Base-by-base conservation (phyloP, 2,329 filamentous ascomycete species). In the Byssoonygena ceratinophila region DNA sequence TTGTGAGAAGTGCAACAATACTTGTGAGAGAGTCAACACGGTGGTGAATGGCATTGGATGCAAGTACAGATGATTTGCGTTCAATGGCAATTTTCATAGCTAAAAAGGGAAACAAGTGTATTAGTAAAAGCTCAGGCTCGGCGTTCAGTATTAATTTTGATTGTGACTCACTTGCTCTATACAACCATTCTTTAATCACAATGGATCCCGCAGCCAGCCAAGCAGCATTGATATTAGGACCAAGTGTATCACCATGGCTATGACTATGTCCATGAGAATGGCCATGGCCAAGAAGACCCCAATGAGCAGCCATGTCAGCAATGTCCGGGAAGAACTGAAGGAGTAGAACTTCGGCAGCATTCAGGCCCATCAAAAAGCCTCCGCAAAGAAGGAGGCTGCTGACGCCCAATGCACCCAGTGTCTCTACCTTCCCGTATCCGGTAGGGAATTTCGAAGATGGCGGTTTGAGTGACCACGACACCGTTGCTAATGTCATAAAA, bases 401-500 rank as follows among this genome's bases (percentile, higher is more conserved):
- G 31, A 98, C 92, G 14, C 91, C 92, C 54, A 98, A 73, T 20
- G 89, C 92, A 18, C 92, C 92, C 64, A 98, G 72, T 63, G 89
- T 95, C 74, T 98, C 92, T n/a, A 98, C 80, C 74, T 98, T 98
- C 65, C 92, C 92, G 66, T 94, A 98, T 1, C 92, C 92, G 62
- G 83, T 81, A 1, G 92, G 92, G 65, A 95, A 98, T 37, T 79
- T 79, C 51, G 85, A 78, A 9, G 86, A 87, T 0, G 92, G 89
- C 4, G 87, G 84, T 62, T 85, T 88, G 55, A 97, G 72, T 55
- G 90, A 94, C 82, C 87, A 95, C 18, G 90, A 91, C 44, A 98
- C 90, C 8, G 92, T 98, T 14, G 87, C 87, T 18, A 98, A 78
- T 0, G 92, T 98, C 68, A 96, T 82, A 61, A 98, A 78, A 68